Base-by-base conservation (phyloP, 495 filamentous ascomycete species). In the Durotheca rogersii region DNA sequence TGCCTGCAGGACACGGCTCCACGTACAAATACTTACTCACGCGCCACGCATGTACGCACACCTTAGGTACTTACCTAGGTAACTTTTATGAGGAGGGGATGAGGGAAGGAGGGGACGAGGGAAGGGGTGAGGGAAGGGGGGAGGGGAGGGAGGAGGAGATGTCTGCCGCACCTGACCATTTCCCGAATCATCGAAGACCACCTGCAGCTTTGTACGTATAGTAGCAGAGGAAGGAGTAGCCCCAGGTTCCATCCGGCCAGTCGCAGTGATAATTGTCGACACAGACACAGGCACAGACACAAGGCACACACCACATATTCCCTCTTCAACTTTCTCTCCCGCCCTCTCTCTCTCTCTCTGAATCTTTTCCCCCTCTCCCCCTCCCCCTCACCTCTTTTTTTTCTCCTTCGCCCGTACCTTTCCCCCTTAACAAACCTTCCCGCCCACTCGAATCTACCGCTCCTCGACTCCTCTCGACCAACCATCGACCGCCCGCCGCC, bases 301-400 rank as follows among this genome's bases (percentile, higher is more conserved):
- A n/a, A n/a, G n/a, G n/a, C n/a, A n/a, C n/a, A n/a, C n/a, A n/a
- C 19, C 38, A 23, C 12, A 41, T 6, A 4, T 23, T 25, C 19
- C 18, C 18, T 25, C 19, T 25, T 41, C 35, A 1, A 9, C 35
- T 38, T 20, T 16, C 14, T 25, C 39, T 20, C 39, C 42, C 50
- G 59, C 55, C 52, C 53, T 64, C 53, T 55, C 27, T 62, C 58
- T 44, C 41, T 54, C 51, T 53, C 21, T 18, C 40, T 12, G 59
- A 55, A 58, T 58, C 61, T 63, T 58, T 61, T 58, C 58, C 53
- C 59, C 48, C 37, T 54, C 58, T 48, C 47, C 36, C 52, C 50
- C 51, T 50, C 51, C 58, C 59, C 51, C 49, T 50, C 51, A 56
- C 59, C 51, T 44, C 44, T 58, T 61, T 40, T 47, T 42, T 46